phyloP scores from a whole-genome alignment of 331 rosid genomes.

The Acacia concinna region DNA sequence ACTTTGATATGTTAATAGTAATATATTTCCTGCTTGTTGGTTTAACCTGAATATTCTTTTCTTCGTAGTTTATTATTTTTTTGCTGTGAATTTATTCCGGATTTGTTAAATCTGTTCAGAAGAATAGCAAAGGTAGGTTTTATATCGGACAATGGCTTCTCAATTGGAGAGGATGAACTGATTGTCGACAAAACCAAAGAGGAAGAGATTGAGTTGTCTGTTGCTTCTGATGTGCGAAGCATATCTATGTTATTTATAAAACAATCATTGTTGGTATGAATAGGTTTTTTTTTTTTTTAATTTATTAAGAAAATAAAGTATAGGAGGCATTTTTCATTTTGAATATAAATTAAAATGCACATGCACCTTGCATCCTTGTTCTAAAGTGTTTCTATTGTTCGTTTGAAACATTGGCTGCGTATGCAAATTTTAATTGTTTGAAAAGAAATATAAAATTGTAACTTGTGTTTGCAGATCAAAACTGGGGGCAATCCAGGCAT shows the following conservation, averaged over 20 bases:
- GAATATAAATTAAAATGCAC: neutral
- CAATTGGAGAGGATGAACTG: slow-evolving; percentile 14
- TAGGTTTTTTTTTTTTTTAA: neutral
- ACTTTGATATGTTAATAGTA: neutral
- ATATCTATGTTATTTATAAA: slow-evolving; percentile 6
- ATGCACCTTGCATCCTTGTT: neutral
- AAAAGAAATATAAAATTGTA: slow-evolving; percentile 1
- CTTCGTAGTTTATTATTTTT: neutral
- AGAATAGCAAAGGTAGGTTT: neutral
- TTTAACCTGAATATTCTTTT: slow-evolving; percentile 9
- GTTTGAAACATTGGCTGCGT: neutral
- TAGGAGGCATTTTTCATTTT: neutral
- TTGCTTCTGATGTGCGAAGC: slow-evolving; percentile 25
- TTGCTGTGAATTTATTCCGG: neutral
- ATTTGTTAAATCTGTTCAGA: neutral
- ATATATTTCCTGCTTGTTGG: slow-evolving; percentile 1
- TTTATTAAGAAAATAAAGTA: neutral
- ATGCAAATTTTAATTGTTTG: slow-evolving; percentile 29
- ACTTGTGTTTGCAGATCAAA: slow-evolving; percentile 62
- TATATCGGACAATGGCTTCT: neutral
- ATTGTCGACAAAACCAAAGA: slow-evolving; percentile 4
- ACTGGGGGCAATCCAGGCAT: slow-evolving; percentile 81
- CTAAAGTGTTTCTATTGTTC: neutral
- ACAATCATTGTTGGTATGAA: slow-evolving; percentile 1
- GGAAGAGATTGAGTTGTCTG: slow-evolving; percentile 6